These are phyloP conservation scores for Fusarium redolens DNA, from an alignment of 2,329 filamentous ascomycete species.

Conservation along the genomic window DNA sequence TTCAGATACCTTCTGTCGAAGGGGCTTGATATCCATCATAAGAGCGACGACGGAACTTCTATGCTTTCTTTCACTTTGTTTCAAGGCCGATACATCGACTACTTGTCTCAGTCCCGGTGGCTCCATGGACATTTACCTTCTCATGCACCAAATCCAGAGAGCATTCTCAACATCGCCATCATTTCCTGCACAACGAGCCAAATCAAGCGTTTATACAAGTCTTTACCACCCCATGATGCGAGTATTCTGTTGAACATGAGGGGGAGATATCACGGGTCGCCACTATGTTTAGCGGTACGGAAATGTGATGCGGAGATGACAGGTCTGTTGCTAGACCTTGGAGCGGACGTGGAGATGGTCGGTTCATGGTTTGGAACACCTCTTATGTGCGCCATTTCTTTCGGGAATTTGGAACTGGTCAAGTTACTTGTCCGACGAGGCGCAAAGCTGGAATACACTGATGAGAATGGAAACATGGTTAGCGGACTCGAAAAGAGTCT, in stretches of 20 bases:
- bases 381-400: neutral
- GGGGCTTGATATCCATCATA: neutral
- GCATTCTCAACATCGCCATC: neutral
- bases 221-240: neutral
- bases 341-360: neutral
- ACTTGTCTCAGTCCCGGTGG: neutral
- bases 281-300: neutral
- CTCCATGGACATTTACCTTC: fast-evolving
- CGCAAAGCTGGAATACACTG: neutral
- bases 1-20: neutral
- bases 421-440: neutral
- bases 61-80: neutral
- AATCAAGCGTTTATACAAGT: neutral
- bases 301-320: fast-evolving
- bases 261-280: fast-evolving
- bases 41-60: neutral
- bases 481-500: neutral
- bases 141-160: fast-evolving
- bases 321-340: neutral
- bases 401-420: neutral
- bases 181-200: fast-evolving
- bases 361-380: neutral
- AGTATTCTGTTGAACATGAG: neutral
- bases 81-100: fast-evolving
- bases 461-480: neutral